Conservation (phyloP, 2,329 filamentous ascomycete species). For the Emydomyces testavorans region DNA sequence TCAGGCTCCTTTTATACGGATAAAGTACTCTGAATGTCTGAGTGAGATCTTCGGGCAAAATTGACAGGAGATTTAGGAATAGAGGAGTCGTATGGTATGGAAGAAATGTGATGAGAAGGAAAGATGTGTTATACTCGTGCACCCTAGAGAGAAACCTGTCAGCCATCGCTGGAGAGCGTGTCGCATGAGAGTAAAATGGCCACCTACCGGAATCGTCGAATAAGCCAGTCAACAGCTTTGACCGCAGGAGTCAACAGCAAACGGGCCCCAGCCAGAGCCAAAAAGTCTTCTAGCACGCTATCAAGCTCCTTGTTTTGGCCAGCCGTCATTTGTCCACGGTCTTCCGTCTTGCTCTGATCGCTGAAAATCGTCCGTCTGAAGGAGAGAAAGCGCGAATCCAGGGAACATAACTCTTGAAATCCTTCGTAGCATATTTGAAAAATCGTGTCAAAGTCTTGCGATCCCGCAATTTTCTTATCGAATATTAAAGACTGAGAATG, state of each 20-base stretch:
- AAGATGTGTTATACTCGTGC: conserved; percentile 78
- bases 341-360: conserved; percentile 80
- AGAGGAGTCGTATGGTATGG: conserved; percentile 81
- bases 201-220: conserved; percentile 71
- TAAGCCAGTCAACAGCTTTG: conserved; percentile 88
- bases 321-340: conserved; percentile 71
- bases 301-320: conserved; percentile 75
- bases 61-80: conserved; percentile 76
- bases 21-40: conserved; percentile 69
- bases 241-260: conserved; percentile 76
- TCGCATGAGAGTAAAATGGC: neutral
- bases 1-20: conserved; percentile 70
- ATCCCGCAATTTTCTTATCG: conserved; percentile 69
- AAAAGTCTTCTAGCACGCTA: conserved; percentile 64
- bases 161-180: neutral
- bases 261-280: conserved; percentile 64
- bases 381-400: conserved; percentile 65
- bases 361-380: conserved; percentile 78
- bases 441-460: conserved; percentile 80
- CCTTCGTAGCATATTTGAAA: conserved; percentile 80
- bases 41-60: conserved; percentile 63
- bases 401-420: conserved; percentile 77
- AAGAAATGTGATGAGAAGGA: conserved; percentile 71
- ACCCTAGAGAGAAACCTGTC: conserved; percentile 44
- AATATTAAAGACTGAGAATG: conserved; percentile 95